Evolutionary conservation across 306 rosid species (phyloP).

Genomic region (Vigna radiata): DNA sequence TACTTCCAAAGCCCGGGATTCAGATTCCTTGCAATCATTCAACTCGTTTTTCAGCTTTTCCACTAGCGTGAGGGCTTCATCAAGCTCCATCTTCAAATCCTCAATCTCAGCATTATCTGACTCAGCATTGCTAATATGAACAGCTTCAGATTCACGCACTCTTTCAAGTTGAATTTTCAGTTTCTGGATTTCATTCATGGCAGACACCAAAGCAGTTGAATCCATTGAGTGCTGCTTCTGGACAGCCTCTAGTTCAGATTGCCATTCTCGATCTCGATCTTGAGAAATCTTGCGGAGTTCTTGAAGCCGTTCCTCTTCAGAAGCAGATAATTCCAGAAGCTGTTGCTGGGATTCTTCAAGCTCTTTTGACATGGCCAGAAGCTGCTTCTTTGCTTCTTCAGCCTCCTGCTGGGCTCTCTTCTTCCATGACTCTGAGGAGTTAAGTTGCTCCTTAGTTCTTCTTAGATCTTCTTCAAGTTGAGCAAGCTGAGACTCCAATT

Average conservation of each 20-base stretch:
- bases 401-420: conserved; percentile 72
- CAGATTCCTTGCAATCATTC: conserved; percentile 69
- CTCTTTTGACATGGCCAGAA: conserved; percentile 59
- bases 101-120: conserved; percentile 69
- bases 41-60: conserved; percentile 72
- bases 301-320: conserved; percentile 77
- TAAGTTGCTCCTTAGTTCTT: conserved; percentile 73
- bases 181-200: conserved; percentile 84
- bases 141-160: conserved; percentile 63
- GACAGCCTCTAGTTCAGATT: conserved; percentile 89
- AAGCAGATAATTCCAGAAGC: conserved; percentile 69
- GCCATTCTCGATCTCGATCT: conserved; percentile 91
- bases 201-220: conserved; percentile 75
- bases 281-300: conserved; percentile 82
- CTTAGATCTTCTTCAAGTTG: conserved; percentile 79
- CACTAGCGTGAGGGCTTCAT: conserved; percentile 62
- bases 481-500: conserved; percentile 70
- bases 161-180: conserved; percentile 79
- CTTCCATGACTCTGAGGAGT: conserved; percentile 65
- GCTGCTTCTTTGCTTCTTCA: conserved; percentile 74
- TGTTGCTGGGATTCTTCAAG: conserved; percentile 82
- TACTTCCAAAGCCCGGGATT: conserved; percentile 62
- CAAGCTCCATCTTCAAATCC: conserved; percentile 68
- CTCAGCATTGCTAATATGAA: conserved; percentile 58
- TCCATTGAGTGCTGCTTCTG: conserved; percentile 93